Base-by-base conservation (phyloP, 768 basidiomycete species). In the Suillus bovinus region DNA sequence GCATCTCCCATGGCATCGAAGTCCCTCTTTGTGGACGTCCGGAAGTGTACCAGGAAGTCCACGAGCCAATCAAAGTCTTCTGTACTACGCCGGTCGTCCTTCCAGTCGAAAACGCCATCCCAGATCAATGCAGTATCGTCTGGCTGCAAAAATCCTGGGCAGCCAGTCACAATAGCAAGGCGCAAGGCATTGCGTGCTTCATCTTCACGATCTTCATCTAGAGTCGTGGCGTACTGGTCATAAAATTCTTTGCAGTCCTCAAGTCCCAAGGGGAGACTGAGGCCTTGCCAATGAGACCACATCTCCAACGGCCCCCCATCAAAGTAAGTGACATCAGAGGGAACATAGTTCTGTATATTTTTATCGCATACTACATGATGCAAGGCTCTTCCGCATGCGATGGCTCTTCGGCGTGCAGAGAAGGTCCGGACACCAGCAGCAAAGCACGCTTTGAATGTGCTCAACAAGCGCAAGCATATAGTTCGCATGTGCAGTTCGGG, bases 1-100 rank as follows among this genome's bases (percentile, higher is more conserved):
- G 59, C 62, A 31, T 60, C 50, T 22, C 49, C 59, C 41, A 63
- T 49, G 39, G 59, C 36, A 44, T 63, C 52, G 22, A 34, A 59
- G 34, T 46, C 6, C 38, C 38, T 39, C 16, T 14, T 5, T 16
- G 2, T 0, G 33, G 33, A 53, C 11, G 31, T 39, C 27, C 55
- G 41, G 34, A 52, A 38, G 47, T 63, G 49, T 14, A 36, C 50
- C 31, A 63, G 33, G 38, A 61, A 63, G 20, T 60, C 62, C 17
- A 60, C 38, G 31, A 63, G 29, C 59, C 62, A 63, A 58, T 47
- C 16, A 52, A 38, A 31, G 9, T 50, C 47, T 29, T 16, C 24
- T 33, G 34, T 3, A 11, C 20, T 24, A 33, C 59, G 38, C 27
- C 7, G 31, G 31, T 53, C 31, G 52, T 31, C 13, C 31, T 33